Percentiles rank a stretch among this genome's conserved stretches.
Conservation (phyloP, 1,284 basidiomycete genomes). For the Austroboletus niveus region DNA sequence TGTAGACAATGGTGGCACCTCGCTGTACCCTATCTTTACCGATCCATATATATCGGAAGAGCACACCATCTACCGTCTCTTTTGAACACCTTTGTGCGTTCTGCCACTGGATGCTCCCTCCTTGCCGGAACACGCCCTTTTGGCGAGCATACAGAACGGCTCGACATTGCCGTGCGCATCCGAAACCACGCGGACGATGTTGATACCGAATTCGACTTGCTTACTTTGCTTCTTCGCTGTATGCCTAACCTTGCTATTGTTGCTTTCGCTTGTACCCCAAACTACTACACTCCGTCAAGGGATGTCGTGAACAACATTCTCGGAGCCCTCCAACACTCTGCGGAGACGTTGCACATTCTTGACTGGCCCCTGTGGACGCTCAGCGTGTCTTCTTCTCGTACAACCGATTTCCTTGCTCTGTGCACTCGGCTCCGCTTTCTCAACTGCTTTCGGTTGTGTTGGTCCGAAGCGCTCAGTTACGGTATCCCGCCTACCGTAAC, state of each 20-base stretch:
- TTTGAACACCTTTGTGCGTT: conserved; percentile 18
- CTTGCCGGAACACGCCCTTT: conserved; percentile 14
- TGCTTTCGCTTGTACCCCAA: conserved; percentile 15
- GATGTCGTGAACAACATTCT: conserved; percentile 10
- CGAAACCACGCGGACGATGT: conserved; percentile 10
- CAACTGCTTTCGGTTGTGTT: conserved; percentile 7
- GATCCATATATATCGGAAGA: conserved; percentile 29
- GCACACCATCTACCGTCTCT: conserved; percentile 25
- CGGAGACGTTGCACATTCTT: conserved; percentile 20
- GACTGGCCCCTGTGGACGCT: conserved; percentile 13
- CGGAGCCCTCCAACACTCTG: conserved; percentile 12
- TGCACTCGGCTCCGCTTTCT: conserved; percentile 24
- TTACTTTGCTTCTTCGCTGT: conserved; percentile 22
- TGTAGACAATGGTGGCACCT: conserved; percentile 39
- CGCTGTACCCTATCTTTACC: conserved; percentile 33
- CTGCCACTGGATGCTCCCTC: conserved; percentile 7
- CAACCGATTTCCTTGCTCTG: conserved; percentile 9
- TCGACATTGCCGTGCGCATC: conserved; percentile 33
- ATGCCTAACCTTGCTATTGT: conserved; percentile 32
- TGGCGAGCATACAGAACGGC: conserved; percentile 32
- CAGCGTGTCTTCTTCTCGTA: background rate
- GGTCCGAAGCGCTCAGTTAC: conserved; percentile 6
- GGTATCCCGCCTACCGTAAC: conserved; percentile 17
- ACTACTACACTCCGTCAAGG: background rate
- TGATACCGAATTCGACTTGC: conserved; percentile 5